These are phyloP conservation scores for Prasinococcaceae sp. DNA, from an alignment of 139 green algal species.

Conservation along the genomic window DNA sequence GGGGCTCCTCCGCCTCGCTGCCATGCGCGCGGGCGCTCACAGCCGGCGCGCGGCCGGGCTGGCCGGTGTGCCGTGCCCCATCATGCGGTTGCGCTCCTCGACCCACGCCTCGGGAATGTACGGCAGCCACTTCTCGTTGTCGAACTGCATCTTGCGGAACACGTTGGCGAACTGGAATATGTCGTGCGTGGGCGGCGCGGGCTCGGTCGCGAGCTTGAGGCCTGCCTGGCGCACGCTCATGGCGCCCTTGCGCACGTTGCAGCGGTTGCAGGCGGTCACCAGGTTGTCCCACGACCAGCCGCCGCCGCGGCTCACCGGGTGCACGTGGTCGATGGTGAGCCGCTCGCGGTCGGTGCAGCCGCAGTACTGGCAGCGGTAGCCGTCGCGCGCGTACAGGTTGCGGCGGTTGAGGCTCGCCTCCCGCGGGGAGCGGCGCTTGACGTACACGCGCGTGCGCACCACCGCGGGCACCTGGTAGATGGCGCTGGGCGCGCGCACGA, in stretches of 20 bases:
- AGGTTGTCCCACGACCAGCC: constrained; percentile 27
- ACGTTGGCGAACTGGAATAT: too few relatives aligned
- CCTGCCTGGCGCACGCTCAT: too few relatives aligned
- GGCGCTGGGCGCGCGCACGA: not conserved
- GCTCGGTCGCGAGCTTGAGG: too few relatives aligned
- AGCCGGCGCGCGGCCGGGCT: too few relatives aligned
- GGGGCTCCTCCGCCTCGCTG: too few relatives aligned
- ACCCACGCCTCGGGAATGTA: too few relatives aligned
- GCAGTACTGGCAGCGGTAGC: constrained; percentile 17
- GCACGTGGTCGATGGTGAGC: constrained; percentile 32
- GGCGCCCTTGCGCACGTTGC: constrained; percentile 18
- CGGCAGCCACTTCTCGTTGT: too few relatives aligned
- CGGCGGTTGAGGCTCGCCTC: not conserved
- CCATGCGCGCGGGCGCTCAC: too few relatives aligned
- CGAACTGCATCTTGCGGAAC: too few relatives aligned
- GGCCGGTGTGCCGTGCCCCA: too few relatives aligned
- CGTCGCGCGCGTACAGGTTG: constrained; percentile 14
- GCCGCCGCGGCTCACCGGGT: constrained; percentile 16
- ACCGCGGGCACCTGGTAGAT: constrained; percentile 17
- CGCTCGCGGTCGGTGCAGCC: constrained; percentile 13
- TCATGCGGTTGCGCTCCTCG: too few relatives aligned
- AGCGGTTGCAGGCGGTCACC: constrained; percentile 14
- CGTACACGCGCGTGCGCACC: constrained; percentile 3
- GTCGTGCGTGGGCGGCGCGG: too few relatives aligned
- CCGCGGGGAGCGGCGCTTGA: not conserved